Evolutionary conservation across 1,284 basidiomycete species (phyloP), one percentile per base, ranked within the genome.

Genomic region (Ustilago curta): DNA sequence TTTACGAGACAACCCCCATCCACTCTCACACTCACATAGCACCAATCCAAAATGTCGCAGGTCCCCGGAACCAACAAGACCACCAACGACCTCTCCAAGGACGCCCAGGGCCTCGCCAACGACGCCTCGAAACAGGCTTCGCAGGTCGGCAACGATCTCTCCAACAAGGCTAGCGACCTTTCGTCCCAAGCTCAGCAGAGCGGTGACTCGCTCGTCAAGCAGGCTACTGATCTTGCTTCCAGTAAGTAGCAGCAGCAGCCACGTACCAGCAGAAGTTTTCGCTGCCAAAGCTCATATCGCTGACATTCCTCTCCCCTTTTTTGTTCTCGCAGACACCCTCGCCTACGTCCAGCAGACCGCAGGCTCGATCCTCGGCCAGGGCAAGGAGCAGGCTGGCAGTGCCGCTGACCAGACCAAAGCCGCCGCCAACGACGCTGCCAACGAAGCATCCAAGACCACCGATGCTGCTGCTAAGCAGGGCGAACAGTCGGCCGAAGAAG

Each of bases 261-360:
- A 5, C 19, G 0, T 39, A n/a, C n/a, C n/a, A n/a, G n/a, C n/a
- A n/a, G n/a, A 12, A 35, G 18, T 37, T 12, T 47, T 49, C 37
- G 2, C 9, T 32, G 18, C 19, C 16, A 19, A n/a, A 9, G 8
- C 5, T 35, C 14, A 37, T 19, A 43, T 51, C 16, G 48, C 49
- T 59, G 50, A 59, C 49, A 42, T 9, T 27, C 14, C 23, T 23
- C 19, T 43, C 25, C n/a, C 29, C 11, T 37, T 35, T 25, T 8
- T 4, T 32, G n/a, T 45, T 48, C 7, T 45, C 27, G 8, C 40
- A 75, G 72, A 75, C 67, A 77, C 75, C 23, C 7, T 75, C 44
- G 63, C 57, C 16, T 77, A 77, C 61, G 69, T 77, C 19, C 76
- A 77, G 66, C 68, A 77, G 63, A 70, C 68, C 14, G 76, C 76